Evolutionary conservation across 1,284 basidiomycete genomes (phyloP).

Genomic region (Stereum hirsutum): DNA sequence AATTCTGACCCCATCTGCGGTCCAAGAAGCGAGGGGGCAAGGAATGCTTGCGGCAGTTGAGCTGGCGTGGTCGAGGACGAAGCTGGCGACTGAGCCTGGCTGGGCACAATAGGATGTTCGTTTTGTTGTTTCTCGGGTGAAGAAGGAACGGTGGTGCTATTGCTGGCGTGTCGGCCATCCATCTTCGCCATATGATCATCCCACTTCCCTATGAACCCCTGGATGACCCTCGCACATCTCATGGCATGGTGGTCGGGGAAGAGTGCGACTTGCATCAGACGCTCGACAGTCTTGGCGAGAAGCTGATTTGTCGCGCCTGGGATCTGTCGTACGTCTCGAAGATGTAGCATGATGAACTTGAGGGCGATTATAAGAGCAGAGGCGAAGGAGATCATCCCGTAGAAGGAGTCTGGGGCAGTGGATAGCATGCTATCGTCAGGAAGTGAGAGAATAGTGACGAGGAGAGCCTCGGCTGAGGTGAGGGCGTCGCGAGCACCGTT

Average conservation of each 20-base stretch:
- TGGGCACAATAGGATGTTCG: too few relatives aligned
- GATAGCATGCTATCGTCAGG: constrained; percentile 25
- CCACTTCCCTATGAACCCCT: constrained; percentile 22
- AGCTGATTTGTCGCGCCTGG: constrained; percentile 29
- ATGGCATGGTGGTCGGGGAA: constrained; percentile 30
- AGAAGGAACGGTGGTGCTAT: too few relatives aligned
- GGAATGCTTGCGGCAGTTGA: too few relatives aligned
- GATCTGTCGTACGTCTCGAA: constrained; percentile 19
- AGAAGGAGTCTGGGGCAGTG: constrained; percentile 32
- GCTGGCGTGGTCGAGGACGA: too few relatives aligned
- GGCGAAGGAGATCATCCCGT: constrained; percentile 31
- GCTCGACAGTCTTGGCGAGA: constrained; percentile 23
- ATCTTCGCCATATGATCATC: too few relatives aligned
- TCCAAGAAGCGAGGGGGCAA: too few relatives aligned
- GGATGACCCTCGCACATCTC: constrained; percentile 30
- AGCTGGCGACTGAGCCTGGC: too few relatives aligned
- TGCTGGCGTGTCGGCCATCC: too few relatives aligned
- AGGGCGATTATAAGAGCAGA: constrained; percentile 29
- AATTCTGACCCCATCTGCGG: too few relatives aligned
- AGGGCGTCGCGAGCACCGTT: constrained; percentile 32
- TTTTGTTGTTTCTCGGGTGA: too few relatives aligned
- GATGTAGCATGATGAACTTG: constrained; percentile 29
- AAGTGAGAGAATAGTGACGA: constrained; percentile 23
- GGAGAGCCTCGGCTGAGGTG: constrained; percentile 26
- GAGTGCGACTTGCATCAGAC: constrained; percentile 22